Base-by-base conservation (phyloP, 2,329 filamentous ascomycete species). In the Colletotrichum shisoi region DNA sequence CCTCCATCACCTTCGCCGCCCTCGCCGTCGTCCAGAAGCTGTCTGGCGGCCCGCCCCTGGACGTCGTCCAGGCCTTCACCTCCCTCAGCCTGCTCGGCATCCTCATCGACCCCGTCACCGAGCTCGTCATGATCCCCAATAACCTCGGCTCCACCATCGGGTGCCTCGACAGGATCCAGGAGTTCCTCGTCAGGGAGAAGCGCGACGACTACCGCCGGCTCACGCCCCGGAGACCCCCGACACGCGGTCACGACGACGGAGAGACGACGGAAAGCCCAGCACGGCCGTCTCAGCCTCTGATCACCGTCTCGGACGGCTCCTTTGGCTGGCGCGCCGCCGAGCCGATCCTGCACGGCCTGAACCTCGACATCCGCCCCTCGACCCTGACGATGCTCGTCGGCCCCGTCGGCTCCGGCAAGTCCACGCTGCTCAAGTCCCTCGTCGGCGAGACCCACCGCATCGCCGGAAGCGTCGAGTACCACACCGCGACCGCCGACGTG, bases 331-430 rank as follows among this genome's bases (percentile, higher is more conserved):
- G 39, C 4, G 11, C 2, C 1, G 27, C 39, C 21, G n/a, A 34
- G 3, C n/a, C 63, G 12, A 57, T 53, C 0, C 46, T 67, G 0
- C 31, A 27, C 9, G n/a, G n/a, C 11, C 19, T 67, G 24, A 40
- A 63, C n/a, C 21, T 67, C 5, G 45, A 39, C 17, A 24, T 67
- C 13, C 17, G 3, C 6, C 39, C 39, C 0, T 37, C 52, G 12
- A 45, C 45, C 11, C 13, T 67, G 11, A 67, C 63, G 2, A 2
- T 67, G 0, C 0, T 67, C 0, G 11, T 63, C 1, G 63, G 63
- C 2, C 45, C 63, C 17, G 65, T 80, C 0, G 78, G 77, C 1
- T 76, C 71, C 17, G 79, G 79, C 3, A 80, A 80, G 62, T 76
- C 74, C 3, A 76, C 76, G 1, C 63, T 79, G 0, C 62, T 78